Base-by-base conservation (phyloP, 371 early-diverging fungal genomes). In the Syncephalis plumigaleata region DNA sequence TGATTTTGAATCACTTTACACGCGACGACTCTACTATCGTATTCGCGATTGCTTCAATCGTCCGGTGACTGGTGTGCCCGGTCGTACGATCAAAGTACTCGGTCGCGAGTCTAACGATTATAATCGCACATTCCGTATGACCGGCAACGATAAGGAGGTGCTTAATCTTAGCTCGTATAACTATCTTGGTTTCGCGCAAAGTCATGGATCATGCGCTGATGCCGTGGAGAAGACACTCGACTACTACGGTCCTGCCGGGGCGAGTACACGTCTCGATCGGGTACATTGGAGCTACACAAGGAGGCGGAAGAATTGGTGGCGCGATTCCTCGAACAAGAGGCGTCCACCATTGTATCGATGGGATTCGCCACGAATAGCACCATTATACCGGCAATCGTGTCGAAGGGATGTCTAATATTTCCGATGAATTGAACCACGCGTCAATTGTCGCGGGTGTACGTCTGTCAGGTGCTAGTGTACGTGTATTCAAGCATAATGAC, bases 341-440 rank as follows among this genome's bases (percentile, higher is more conserved):
- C 82, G 48, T 82, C 95, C 26, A 84, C 98, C 54, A 72, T 96
- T 43, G 84, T 93, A 47, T 81, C 85, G 25, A 99, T 98, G 97
- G 99, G 99, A 9, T 99, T 93, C 62, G 98, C 97, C 9, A 98
- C 99, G 53, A 99, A 99, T 63, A 82, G 93, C n/a, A 89, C 94
- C 16, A 87, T 85, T 17, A 76, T 99, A 48, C 98, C 99, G 31
- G 78, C 89, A 24, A 67, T 99, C 23, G 87, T 88, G 20, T 63
- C 75, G 47, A 92, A 91, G 67, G 88, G 92, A 9, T 82, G 84
- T 44, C 65, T 99, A 47, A 87, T 99, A 84, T 99, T 47, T 81
- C 83, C 42, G 99, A 99, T 62, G 98, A 96, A 68, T 66, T 97
- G 25, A 99, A 99, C 70, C 99, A 99, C 70, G 70, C 85, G 45